Base-by-base conservation (phyloP, 805 yeast species). In the Yarrowia hollandica region DNA sequence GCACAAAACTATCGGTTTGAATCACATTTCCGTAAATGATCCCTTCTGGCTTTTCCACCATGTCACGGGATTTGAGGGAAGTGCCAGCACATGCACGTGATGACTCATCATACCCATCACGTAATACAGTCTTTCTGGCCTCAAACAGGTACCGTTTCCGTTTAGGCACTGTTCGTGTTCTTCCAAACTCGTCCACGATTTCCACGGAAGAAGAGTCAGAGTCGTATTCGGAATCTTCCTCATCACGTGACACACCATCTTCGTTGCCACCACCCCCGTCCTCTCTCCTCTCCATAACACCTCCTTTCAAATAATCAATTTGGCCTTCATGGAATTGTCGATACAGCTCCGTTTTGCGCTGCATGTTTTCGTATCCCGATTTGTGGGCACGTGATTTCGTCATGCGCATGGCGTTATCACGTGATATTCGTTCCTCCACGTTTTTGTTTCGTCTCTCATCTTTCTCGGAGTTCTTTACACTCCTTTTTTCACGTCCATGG, bases 111-210 rank as follows among this genome's bases (percentile, higher is more conserved):
- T 41, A 41, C 5, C 54, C 37, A 12, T 31, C 37, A 14, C 54
- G 37, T 30, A 21, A 14, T 4, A 30, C 54, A 26, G n/a, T 30
- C 7, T 44, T 44, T 10, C 37, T 14, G 14, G 54, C 37, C 8
- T 44, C 54, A 44, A 44, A 44, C 37, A 44, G 26, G n/a, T 44
- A 31, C 14, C 37, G 16, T 21, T 44, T 44, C 5, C 37, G 14
- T 22, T 15, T 28, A 4, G 54, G 54, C 6, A 44, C 54, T 21
- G 22, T 31, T 44, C 54, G 7, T 4, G 54, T 44, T 44, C 54
- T 9, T n/a, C 54, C 54, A 44, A 44, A 44, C 25, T 44, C 54
- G 37, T 44, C 54, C 18, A 44, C 54, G n/a, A 44, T 30, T 16
- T 44, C 54, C 1, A 44, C 37, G 1, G 14, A n/a, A 2, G 35